These are phyloP conservation scores for Pilobolus umbonatus DNA, from an alignment of 192 early-diverging fungal genomes.

Conservation along the genomic window DNA sequence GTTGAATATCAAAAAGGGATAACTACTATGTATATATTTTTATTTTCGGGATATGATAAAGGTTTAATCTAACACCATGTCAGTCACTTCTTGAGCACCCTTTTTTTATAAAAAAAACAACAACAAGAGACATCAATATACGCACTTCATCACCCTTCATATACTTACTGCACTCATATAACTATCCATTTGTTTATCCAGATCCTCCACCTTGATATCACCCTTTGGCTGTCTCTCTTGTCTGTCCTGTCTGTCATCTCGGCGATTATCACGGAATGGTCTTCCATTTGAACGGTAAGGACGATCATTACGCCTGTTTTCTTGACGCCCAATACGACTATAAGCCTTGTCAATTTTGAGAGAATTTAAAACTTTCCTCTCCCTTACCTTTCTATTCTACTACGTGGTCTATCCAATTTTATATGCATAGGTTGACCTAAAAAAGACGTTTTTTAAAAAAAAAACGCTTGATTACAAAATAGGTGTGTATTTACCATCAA, in stretches of 20 bases:
- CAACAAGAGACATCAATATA: not conserved
- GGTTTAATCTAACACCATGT: slow-evolving; percentile 16
- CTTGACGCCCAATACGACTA: not conserved
- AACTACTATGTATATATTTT: too few relatives aligned
- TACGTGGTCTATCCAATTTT: not conserved
- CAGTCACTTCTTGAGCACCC: slow-evolving; percentile 10
- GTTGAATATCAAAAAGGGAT: too few relatives aligned
- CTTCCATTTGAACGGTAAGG: not conserved
- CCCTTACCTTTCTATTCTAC: not conserved
- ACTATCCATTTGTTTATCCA: slow-evolving; percentile 55
- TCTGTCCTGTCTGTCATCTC: not conserved
- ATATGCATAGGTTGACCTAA: slow-evolving; percentile 28
- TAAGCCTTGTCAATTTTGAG: too few relatives aligned
- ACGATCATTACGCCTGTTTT: not conserved
- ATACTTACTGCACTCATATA: slow-evolving; percentile 41
- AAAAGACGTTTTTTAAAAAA: not conserved
- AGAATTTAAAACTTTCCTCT: not conserved
- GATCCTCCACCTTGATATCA: slow-evolving; percentile 35
- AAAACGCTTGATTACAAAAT: not conserved
- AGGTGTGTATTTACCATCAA: slow-evolving; percentile 42
- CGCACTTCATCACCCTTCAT: not conserved
- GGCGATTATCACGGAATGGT: not conserved
- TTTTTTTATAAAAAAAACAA: slow-evolving; percentile 1
- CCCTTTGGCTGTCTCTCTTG: not conserved
- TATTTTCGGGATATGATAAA: too few relatives aligned